Base-by-base conservation (phyloP, 179 eudicot species). In the Silene noctiflora region DNA sequence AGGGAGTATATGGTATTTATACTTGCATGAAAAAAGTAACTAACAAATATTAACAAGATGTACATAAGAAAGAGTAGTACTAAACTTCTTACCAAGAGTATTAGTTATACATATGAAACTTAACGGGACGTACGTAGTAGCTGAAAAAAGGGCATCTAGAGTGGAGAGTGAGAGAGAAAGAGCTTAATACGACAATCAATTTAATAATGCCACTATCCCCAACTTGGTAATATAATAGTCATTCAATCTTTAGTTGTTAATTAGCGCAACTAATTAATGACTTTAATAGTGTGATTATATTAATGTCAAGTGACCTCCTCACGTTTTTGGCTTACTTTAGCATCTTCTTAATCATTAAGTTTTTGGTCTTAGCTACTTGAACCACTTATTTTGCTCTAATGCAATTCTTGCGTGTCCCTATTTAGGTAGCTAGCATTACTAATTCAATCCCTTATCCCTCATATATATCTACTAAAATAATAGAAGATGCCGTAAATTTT, bases 321-420 rank as follows among this genome's bases (percentile, higher is more conserved):
- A 82, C 85, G 81, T 71, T 77, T 71, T 77, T 70, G 80, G 79
- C 68, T 69, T 69, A 55, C 81, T 79, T 79, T 61, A 61, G 65
- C 7, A 22, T 69, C 46, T 68, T 48, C 70, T 79, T 79, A 81
- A 81, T 75, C 86, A 81, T 84, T 79, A 81, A 17, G 7, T 51
- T 72, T 27, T 13, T 69, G 24, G 44, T 55, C 27, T 6, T 69
- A 69, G 66, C 66, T 67, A 69, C 24, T 61, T 61, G 39, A 77
- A 60, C 75, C 68, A 42, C 63, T 77, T 25, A 63, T 76, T 6
- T 8, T 17, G 51, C 24, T 65, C 74, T 35, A 31, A 35, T 51
- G 56, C 56, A 11, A n/a, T 11, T 51, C 56, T 51, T 51, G 56
- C 56, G 56, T 51, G 56, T 51, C 56, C 56, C 16, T 51, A 51